Percentiles rank a stretch among this genome's conserved stretches.
Conservation (phyloP, 192 early-diverging fungal genomes). For the Umbelopsis isabellina region DNA sequence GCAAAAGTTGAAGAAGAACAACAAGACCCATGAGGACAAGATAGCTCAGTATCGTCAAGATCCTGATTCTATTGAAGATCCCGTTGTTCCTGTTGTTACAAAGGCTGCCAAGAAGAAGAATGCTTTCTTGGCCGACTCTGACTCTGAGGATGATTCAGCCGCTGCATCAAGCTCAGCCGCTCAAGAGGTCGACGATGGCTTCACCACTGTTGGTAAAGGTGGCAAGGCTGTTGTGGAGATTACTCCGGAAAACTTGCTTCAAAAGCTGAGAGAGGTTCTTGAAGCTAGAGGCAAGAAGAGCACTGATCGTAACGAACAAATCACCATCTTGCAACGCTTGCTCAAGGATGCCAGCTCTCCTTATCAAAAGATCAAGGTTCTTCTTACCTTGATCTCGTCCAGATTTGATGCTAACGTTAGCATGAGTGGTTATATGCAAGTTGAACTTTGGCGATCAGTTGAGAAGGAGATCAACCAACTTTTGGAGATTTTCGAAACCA, state of each 20-base stretch:
- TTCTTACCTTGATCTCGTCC: conserved; percentile 85
- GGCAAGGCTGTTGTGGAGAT: conserved; percentile 65
- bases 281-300: conserved; percentile 93
- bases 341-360: conserved; percentile 64
- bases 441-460: conserved; percentile 81
- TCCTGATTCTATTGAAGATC: conserved; percentile 38
- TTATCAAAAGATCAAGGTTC: conserved; percentile 81
- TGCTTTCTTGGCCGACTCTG: conserved; percentile 52
- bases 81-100: not conserved
- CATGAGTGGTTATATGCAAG: conserved; percentile 69
- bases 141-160: conserved; percentile 49
- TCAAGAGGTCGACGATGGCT: conserved; percentile 63
- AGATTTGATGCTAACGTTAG: conserved; percentile 83
- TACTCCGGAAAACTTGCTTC: conserved; percentile 78
- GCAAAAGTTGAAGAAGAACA: conserved; percentile 90
- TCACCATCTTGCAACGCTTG: conserved; percentile 69
- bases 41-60: conserved; percentile 69
- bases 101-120: conserved; percentile 31
- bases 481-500: conserved; percentile 76
- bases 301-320: conserved; percentile 83
- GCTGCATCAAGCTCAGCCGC: not conserved
- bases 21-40: conserved; percentile 72
- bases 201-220: conserved; percentile 69
- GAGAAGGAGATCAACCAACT: conserved; percentile 76
- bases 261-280: conserved; percentile 77